Base-by-base conservation (phyloP, 169 alveolate species). In the Pseudocohnilembus persalinus region DNA sequence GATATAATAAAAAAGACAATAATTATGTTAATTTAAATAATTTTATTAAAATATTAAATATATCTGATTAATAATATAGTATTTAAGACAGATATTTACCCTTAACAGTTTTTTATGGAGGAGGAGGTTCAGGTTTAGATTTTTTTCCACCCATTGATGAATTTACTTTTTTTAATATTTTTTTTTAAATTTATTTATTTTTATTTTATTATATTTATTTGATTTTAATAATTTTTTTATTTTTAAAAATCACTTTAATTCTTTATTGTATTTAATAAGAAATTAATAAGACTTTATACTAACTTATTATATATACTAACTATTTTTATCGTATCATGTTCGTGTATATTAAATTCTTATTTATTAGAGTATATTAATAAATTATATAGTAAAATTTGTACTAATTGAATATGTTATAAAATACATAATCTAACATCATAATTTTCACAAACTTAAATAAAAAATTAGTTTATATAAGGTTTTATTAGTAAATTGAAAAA, bases 51-150 rank as follows among this genome's bases (percentile, higher is more conserved):
- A 31, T n/a, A 72, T 30, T 0, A 29, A 31, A 78, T 64, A 20
- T 63, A 30, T 29, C n/a, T 0, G 0, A 72, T 27, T 74, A 27
- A 6, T 27, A 0, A 34, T 64, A 63, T 29, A 49, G 33, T 24
- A 16, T 79, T 1, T 34, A 11, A 24, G 35, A 33, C 24, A 24
- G 24, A 27, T 25, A 0, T 26, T 31, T 64, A 86, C 90, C 90
- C 35, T 86, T 86, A 27, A 86, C 90, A 33, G 90, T 86, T 33
- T 86, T 86, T 15, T 32, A 73, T 73, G 90, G 90, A 27, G 32
- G 73, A 1, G 90, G 90, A 20, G 90, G 90, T 63, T 77, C 83
- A 74, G 87, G 87, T 80, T 34, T 73, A 80, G 87, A 49, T 81
- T 86, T 35, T 80, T 86, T 74, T 80, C 85, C 82, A 49, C 84